A percentile compares a stretch with the other conserved stretches of the same genome.
These are phyloP conservation scores for Phytophthora fragariae DNA, from an alignment of 352 stramenopile species.

Conservation along the genomic window DNA sequence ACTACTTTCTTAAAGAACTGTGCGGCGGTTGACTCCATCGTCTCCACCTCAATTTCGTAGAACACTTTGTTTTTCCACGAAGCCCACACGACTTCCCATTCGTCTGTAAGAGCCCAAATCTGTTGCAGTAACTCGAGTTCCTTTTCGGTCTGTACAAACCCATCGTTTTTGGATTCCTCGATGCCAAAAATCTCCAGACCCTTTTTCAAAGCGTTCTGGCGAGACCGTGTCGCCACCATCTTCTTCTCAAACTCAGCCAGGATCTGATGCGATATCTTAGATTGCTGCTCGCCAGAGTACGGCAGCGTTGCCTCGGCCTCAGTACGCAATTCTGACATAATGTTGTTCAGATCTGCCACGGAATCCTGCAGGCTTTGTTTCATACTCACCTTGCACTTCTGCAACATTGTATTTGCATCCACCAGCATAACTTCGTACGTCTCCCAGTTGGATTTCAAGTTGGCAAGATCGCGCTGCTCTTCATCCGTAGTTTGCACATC, in stretches of 20 bases:
- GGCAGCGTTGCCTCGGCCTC: conserved; percentile 82
- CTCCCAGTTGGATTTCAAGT: conserved; percentile 83
- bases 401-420: conserved; percentile 89
- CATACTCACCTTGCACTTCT: conserved; percentile 96
- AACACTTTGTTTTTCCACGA: conserved; percentile 94
- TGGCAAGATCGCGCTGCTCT: conserved; percentile 77
- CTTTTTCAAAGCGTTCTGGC: conserved; percentile 85
- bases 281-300: conserved; percentile 74
- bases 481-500: conserved; percentile 91
- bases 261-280: conserved; percentile 59
- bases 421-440: conserved; percentile 86
- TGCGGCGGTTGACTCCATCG: conserved; percentile 90
- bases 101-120: conserved; percentile 90
- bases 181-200: conserved; percentile 95
- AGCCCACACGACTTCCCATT: conserved; percentile 92
- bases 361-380: conserved; percentile 95
- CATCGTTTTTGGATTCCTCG: conserved; percentile 88
- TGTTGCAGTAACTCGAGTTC: conserved; percentile 91
- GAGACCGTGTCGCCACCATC: conserved; percentile 75
- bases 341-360: conserved; percentile 85
- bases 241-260: conserved; percentile 92
- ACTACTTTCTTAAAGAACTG: conserved; percentile 94
- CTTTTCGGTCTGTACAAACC: conserved; percentile 86
- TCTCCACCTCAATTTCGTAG: conserved; percentile 92
- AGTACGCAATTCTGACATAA: conserved; percentile 81